Percentiles rank a stretch among this genome's conserved stretches.
Conservation (phyloP, 805 yeast genomes). For the Sugiyamaella qingdaonensis region DNA sequence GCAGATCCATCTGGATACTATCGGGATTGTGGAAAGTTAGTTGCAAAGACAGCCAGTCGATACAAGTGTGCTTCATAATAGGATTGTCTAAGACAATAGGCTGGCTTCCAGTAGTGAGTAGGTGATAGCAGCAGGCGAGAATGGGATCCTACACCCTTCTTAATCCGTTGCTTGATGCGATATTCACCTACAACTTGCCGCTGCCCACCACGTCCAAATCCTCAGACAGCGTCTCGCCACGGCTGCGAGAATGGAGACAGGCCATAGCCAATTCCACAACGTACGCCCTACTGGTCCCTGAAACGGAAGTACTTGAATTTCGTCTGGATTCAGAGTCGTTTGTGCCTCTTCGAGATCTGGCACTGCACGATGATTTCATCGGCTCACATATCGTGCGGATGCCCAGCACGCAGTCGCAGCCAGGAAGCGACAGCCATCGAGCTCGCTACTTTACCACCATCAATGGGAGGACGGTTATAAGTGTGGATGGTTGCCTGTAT, state of each 20-base stretch:
- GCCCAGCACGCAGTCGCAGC: conserved; percentile 21
- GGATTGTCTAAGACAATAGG: too few relatives aligned
- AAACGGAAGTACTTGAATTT: conserved; percentile 43
- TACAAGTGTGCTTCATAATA: too few relatives aligned
- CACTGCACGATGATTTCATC: conserved; percentile 57
- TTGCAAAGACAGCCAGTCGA: too few relatives aligned
- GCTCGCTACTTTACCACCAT: conserved; percentile 23
- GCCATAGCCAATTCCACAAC: conserved; percentile 40
- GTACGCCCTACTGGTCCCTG: conserved; percentile 62
- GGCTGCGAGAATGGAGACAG: conserved; percentile 17
- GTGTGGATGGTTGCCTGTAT: conserved; percentile 51
- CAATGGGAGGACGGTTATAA: conserved; percentile 46
- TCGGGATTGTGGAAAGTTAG: too few relatives aligned
- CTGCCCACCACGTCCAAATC: conserved; percentile 40
- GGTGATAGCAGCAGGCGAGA: background rate
- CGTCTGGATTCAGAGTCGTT: conserved; percentile 39
- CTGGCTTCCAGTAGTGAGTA: background rate
- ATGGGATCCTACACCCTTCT: conserved; percentile 20
- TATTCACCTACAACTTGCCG: conserved; percentile 49
- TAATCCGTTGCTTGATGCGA: conserved; percentile 60
- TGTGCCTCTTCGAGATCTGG: conserved; percentile 45
- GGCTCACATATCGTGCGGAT: conserved; percentile 54
- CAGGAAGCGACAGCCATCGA: conserved; percentile 21
- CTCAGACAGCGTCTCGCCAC: conserved; percentile 9
- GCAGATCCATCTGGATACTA: too few relatives aligned